Evolutionary conservation across 208 protist species (phyloP).

Genomic region (Sergeia podlipaevii): DNA sequence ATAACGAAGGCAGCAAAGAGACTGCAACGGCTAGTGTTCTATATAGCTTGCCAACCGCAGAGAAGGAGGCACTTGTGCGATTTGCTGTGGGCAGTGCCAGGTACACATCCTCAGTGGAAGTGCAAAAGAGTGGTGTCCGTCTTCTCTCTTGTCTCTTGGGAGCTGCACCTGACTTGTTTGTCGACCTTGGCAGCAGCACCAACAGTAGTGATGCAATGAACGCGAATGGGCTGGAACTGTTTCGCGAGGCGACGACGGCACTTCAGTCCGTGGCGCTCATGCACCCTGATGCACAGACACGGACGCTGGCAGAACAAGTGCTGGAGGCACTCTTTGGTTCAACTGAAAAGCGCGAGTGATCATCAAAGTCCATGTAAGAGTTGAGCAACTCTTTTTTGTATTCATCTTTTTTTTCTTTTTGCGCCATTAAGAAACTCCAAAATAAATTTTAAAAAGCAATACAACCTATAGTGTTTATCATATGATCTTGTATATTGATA

Average conservation of each 20-base stretch:
- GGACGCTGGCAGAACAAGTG: slow-evolving; percentile 55
- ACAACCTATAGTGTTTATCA: too few relatives aligned
- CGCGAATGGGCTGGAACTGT: not conserved
- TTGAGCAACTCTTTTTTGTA: too few relatives aligned
- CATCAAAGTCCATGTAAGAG: not conserved
- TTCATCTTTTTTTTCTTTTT: not conserved
- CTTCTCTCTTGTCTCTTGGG: slow-evolving; percentile 63
- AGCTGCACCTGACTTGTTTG: slow-evolving; percentile 56
- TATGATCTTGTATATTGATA: too few relatives aligned
- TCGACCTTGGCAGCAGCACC: not conserved
- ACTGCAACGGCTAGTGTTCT: too few relatives aligned
- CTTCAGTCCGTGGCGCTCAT: slow-evolving; percentile 47
- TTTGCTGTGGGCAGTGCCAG: slow-evolving; percentile 66
- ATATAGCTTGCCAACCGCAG: slow-evolving; percentile 18
- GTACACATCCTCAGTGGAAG: slow-evolving; percentile 28
- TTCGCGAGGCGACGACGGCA: slow-evolving; percentile 19
- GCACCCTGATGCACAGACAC: slow-evolving; percentile 38
- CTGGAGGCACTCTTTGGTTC: slow-evolving; percentile 6
- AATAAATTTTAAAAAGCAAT: not conserved
- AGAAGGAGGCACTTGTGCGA: slow-evolving; percentile 40
- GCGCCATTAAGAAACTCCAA: not conserved
- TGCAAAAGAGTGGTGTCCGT: slow-evolving; percentile 66
- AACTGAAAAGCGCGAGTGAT: not conserved
- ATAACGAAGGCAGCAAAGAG: too few relatives aligned
- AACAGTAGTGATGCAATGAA: not conserved